A percentile compares a stretch with the other conserved stretches of the same genome.
phyloP scores from a whole-genome alignment of 2,329 filamentous ascomycete genomes.

The Penicillium sp. region DNA sequence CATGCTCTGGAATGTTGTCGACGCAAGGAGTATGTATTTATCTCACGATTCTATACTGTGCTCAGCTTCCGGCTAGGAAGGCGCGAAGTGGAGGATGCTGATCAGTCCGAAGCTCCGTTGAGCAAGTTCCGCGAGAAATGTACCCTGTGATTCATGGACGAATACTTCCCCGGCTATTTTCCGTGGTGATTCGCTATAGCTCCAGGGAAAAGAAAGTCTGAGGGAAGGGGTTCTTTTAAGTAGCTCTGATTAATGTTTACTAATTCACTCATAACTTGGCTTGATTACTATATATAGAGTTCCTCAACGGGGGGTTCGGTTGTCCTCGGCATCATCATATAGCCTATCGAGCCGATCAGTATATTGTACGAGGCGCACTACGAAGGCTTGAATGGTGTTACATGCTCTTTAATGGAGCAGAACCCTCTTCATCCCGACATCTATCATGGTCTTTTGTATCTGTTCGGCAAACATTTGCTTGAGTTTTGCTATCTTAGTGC shows the following conservation, averaged over 20 bases:
- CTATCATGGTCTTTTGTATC: no score
- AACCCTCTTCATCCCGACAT: background rate
- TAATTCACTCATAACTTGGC: background rate
- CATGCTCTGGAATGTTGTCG: conserved; percentile 3
- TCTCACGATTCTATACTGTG: background rate
- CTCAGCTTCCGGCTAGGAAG: background rate
- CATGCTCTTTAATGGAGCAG: background rate
- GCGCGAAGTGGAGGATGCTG: background rate
- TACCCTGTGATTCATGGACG: background rate
- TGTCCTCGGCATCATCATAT: background rate
- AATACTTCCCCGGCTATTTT: background rate
- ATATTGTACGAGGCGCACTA: background rate
- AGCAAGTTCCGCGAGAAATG: background rate
- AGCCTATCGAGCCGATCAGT: background rate
- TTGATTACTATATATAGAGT: background rate
- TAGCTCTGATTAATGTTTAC: background rate
- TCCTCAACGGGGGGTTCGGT: background rate
- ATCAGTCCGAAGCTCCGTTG: background rate
- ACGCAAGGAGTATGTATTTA: conserved; percentile 1
- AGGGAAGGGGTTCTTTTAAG: background rate
- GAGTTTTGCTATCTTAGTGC: no score
- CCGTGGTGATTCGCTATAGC: background rate
- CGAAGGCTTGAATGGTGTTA: background rate
- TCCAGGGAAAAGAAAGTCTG: background rate
- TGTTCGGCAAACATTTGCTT: background rate